A percentile compares a stretch with the other conserved stretches of the same genome.
phyloP scores from a whole-genome alignment of 192 early-diverging fungal species.

The Radiomyces spectabilis region DNA sequence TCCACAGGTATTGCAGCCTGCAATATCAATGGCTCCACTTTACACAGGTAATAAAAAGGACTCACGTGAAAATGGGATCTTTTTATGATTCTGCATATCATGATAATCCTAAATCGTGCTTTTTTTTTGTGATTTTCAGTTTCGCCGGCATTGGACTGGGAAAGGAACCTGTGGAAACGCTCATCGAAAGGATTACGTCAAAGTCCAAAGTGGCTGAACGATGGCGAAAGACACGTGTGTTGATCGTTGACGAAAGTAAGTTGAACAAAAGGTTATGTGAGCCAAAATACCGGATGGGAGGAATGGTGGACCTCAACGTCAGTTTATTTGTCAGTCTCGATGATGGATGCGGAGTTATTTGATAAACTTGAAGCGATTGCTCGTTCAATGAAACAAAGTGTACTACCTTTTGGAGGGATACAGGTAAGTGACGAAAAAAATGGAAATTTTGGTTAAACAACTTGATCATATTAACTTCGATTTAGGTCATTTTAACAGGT shows the following conservation, averaged over 20 bases:
- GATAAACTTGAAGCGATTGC: constrained; percentile 68
- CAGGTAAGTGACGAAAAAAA: constrained; percentile 38
- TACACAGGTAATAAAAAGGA: constrained; percentile 36
- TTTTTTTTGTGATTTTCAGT: constrained; percentile 16
- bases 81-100: no score
- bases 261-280: no score
- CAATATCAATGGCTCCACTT: constrained; percentile 66
- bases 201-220: constrained; percentile 30
- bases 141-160: constrained; percentile 65
- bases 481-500: constrained; percentile 54
- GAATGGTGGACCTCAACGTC: no score
- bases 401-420: constrained; percentile 66
- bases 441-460: not conserved
- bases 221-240: constrained; percentile 53
- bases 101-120: no score
- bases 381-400: constrained; percentile 28
- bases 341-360: constrained; percentile 67
- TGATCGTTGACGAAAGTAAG: constrained; percentile 71
- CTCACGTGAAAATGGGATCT: no score
- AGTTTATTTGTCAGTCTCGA: constrained; percentile 62
- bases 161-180: constrained; percentile 11
- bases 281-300: no score
- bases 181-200: constrained; percentile 26
- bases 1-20: constrained; percentile 79
- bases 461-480: not conserved